These are phyloP conservation scores for Benincasa hispida DNA, from an alignment of 306 rosid species.

Conservation along the genomic window DNA sequence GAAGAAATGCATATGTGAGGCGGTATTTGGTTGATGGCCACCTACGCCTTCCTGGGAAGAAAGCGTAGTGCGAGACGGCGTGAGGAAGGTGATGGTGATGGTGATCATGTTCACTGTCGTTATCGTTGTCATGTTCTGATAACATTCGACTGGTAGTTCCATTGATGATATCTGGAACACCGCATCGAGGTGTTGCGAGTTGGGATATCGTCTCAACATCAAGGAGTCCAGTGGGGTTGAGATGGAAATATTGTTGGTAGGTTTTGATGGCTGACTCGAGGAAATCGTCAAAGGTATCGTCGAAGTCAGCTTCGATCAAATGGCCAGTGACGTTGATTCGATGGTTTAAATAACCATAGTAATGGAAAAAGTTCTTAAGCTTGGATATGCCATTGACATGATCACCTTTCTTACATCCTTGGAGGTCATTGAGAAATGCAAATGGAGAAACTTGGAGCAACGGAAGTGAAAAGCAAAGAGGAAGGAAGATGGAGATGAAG, in stretches of 20 bases:
- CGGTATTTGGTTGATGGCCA: not conserved
- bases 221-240: not conserved
- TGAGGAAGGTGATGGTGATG: not conserved
- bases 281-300: not conserved
- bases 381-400: constrained; percentile 1
- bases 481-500: not conserved
- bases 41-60: not conserved
- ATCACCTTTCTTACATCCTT: constrained; percentile 1
- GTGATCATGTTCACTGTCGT: too few relatives aligned
- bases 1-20: not conserved
- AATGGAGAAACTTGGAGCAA: not conserved
- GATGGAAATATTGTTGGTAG: not conserved
- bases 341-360: not conserved
- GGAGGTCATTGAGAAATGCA: not conserved
- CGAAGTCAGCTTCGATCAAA: not conserved
- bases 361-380: not conserved
- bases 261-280: not conserved
- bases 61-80: not conserved
- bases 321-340: not conserved
- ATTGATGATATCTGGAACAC: not conserved
- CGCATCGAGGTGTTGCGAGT: not conserved
- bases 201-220: not conserved
- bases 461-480: constrained; percentile 1
- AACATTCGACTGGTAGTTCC: not conserved
- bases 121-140: not conserved